These are phyloP conservation scores for Pulchroboletus neoregius DNA, from an alignment of 1,284 basidiomycete genomes.

Conservation along the genomic window DNA sequence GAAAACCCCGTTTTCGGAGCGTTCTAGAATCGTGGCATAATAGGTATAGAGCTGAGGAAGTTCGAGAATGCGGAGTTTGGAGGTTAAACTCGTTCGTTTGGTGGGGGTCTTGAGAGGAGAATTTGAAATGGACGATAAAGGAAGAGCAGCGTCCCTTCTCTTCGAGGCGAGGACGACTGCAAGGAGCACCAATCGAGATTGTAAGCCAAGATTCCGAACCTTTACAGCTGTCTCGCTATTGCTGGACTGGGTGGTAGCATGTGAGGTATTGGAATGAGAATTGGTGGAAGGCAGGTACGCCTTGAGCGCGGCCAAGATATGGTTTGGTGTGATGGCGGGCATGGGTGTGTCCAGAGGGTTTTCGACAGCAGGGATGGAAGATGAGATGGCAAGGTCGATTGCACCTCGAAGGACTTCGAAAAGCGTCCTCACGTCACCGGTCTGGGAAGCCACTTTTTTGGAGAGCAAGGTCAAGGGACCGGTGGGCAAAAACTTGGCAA, in stretches of 20 bases:
- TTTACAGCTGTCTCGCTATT: conserved; percentile 64
- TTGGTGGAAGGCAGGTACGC: conserved; percentile 54
- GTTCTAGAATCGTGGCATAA: conserved; percentile 56
- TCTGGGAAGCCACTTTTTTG: conserved; percentile 72
- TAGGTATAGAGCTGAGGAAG: conserved; percentile 57
- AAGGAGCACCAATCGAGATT: conserved; percentile 65
- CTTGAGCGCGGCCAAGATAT: conserved; percentile 67
- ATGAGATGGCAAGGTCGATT: conserved; percentile 59
- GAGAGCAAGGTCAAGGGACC: conserved; percentile 63
- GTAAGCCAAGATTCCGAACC: conserved; percentile 63
- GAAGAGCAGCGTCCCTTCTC: conserved; percentile 53
- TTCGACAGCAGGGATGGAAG: conserved; percentile 19
- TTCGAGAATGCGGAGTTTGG: conserved; percentile 44
- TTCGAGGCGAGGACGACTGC: conserved; percentile 59
- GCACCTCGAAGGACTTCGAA: conserved; percentile 76
- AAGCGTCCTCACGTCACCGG: conserved; percentile 72
- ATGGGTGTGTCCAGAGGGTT: conserved; percentile 42
- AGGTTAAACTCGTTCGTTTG: conserved; percentile 46
- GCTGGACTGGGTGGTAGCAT: conserved; percentile 28
- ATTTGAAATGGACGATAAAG: conserved; percentile 40
- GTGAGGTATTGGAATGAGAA: conserved; percentile 19
- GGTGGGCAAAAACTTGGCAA: conserved; percentile 56
- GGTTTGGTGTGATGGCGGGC: conserved; percentile 53
- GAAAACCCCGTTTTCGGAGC: conserved; percentile 52
- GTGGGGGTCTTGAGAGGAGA: conserved; percentile 42